Base-by-base conservation (phyloP, 2,329 filamentous ascomycete species). In the Huntiella bhutanensis region DNA sequence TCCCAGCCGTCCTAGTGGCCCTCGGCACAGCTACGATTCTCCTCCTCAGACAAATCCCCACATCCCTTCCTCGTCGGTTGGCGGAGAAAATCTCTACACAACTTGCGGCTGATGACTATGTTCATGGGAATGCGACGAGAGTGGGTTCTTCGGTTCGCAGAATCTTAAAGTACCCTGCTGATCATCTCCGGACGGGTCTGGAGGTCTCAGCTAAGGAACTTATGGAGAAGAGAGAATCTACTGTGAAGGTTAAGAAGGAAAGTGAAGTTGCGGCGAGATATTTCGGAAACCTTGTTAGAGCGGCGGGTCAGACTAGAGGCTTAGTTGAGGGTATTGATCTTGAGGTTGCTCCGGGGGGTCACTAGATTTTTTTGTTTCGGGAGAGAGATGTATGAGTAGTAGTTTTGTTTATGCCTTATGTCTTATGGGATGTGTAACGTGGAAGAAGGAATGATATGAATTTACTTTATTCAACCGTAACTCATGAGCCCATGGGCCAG, bases 211-310 rank as follows among this genome's bases (percentile, higher is more conserved):
- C 95, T 41, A 86, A 96, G 63, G 78, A 91, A 55, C 74, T 96
- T 8, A 78, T 75, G 51, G 65, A 68, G 47, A 80, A 82, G 58
- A 80, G 82, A 54, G 82, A 91, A 54, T 82, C 94, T 58, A 91
- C 85, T 6, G 69, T 74, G 57, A 92, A 91, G 65, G 72, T 84
- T 51, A 79, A 79, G 60, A 69, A 67, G 33, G 88, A 96, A 63
- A 91, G 84, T 57, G 81, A 92, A 58, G 77, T 84, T 32, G 91
- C 91, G 5, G 68, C 75, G 53, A 92, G 88, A 62, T 96, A 93
- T 65, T 98, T 98, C 60, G 67, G 75, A 45, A 91, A 92, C 56
- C 70, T 98, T 13, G 77, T 91, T 45, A 72, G 81, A 50, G 70
- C 77, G 54, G 76, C 71, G 51, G 65, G 65, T 15, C 61, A 65